Conservation (phyloP, 495 filamentous ascomycete species). For the Cenococcum geophilum region DNA sequence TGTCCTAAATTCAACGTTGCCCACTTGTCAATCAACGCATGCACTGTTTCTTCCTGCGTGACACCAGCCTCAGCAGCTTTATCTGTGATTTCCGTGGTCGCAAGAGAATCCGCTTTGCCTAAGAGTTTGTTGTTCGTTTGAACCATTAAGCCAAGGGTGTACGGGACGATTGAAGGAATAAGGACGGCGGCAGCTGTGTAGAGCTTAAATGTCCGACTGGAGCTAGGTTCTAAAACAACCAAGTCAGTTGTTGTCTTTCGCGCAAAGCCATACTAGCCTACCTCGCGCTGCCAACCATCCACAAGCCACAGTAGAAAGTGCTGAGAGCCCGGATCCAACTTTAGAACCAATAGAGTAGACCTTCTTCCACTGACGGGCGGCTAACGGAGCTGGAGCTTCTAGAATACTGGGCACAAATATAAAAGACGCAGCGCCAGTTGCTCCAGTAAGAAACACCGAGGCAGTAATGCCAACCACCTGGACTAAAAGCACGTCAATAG, state of each 20-base stretch:
- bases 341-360: conserved; percentile 37
- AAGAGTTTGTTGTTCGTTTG: conserved; percentile 43
- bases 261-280: conserved; percentile 8
- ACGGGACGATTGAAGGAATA: conserved; percentile 45
- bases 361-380: conserved; percentile 47
- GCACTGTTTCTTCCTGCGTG: conserved; percentile 39
- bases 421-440: conserved; percentile 40
- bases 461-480: conserved; percentile 1
- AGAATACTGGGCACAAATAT: conserved; percentile 47
- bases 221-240: conserved; percentile 14
- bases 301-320: conserved; percentile 37
- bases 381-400: conserved; percentile 46
- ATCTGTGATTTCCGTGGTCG: conserved; percentile 25
- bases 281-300: conserved; percentile 45
- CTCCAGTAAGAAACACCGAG: background rate
- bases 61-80: conserved; percentile 36
- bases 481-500: background rate
- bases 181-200: conserved; percentile 44
- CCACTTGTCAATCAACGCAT: conserved; percentile 51
- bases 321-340: conserved; percentile 35
- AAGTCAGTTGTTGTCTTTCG: background rate
- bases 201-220: conserved; percentile 27
- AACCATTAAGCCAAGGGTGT: conserved; percentile 43
- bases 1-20: conserved; percentile 49
- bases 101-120: conserved; percentile 33